A percentile compares a stretch with the other conserved stretches of the same genome.
Conservation (phyloP, 2,329 filamentous ascomycete genomes). For the Leptographium radiaticola region DNA sequence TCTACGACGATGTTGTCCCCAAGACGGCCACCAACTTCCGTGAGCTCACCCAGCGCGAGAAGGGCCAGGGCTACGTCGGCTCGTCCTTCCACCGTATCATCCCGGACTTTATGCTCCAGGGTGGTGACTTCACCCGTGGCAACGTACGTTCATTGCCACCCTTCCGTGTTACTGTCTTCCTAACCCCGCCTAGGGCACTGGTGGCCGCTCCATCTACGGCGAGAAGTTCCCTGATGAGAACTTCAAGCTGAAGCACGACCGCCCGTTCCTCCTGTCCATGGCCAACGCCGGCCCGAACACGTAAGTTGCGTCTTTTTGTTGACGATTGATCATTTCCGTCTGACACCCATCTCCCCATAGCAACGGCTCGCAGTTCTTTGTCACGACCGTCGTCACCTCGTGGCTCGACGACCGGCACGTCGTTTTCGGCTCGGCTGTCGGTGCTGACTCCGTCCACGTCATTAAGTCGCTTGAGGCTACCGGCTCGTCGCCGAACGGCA, state of each 20-base stretch:
- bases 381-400: constrained; percentile 82
- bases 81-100: constrained; percentile 90
- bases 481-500: constrained; percentile 37
- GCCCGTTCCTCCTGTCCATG: constrained; percentile 79
- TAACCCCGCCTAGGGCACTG: constrained; percentile 42
- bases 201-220: constrained; percentile 88
- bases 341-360: constrained; percentile 30
- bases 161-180: too few relatives aligned
- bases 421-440: constrained; percentile 65
- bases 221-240: constrained; percentile 94
- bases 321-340: too few relatives aligned
- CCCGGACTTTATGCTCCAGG: constrained; percentile 89
- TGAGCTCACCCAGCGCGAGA: constrained; percentile 66
- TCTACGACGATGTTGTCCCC: constrained; percentile 76
- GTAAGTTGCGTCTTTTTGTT: constrained; percentile 24
- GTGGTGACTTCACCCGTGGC: constrained; percentile 85
- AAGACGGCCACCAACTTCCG: constrained; percentile 81
- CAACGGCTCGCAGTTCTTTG: constrained; percentile 97
- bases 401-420: constrained; percentile 79
- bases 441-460: constrained; percentile 32
- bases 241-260: constrained; percentile 63
- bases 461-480: constrained; percentile 51
- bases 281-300: constrained; percentile 94
- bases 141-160: constrained; percentile 29
- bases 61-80: constrained; percentile 71